phyloP scores from a whole-genome alignment of 441 rosid genomes.

The Corymbia citriodora region DNA sequence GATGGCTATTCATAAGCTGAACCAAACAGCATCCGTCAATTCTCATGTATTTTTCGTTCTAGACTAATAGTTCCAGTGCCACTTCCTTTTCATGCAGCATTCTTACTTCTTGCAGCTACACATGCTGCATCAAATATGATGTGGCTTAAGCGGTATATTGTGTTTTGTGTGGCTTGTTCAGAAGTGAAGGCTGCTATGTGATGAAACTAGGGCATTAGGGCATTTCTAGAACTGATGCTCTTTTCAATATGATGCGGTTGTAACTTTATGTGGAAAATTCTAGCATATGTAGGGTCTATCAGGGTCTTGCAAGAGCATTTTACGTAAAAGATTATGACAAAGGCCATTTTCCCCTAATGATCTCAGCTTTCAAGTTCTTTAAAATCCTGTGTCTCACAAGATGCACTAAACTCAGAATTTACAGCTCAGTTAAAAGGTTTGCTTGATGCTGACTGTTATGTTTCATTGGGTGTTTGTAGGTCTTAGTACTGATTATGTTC shows the following conservation, averaged over 20 bases:
- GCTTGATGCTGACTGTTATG: not conserved
- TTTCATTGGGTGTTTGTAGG: not conserved
- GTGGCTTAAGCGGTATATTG: not conserved
- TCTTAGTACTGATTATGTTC: not conserved
- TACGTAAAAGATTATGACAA: not conserved
- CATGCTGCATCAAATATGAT: not conserved
- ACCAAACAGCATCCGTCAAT: no score
- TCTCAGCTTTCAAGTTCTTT: not conserved
- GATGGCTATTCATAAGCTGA: not conserved
- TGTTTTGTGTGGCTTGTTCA: not conserved
- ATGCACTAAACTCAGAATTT: not conserved
- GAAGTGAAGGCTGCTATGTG: not conserved
- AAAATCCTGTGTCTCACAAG: not conserved
- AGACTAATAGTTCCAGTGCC: not conserved
- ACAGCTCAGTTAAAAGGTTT: not conserved
- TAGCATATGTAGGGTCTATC: not conserved
- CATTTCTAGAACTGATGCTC: not conserved
- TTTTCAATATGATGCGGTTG: not conserved
- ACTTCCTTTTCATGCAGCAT: not conserved
- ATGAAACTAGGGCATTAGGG: not conserved
- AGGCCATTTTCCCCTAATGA: not conserved
- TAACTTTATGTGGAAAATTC: not conserved
- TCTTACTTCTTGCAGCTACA: not conserved
- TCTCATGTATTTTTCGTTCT: not conserved
- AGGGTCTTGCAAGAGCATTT: not conserved